phyloP scores from a whole-genome alignment of 768 basidiomycete genomes.

The Roridomyces roridus region DNA sequence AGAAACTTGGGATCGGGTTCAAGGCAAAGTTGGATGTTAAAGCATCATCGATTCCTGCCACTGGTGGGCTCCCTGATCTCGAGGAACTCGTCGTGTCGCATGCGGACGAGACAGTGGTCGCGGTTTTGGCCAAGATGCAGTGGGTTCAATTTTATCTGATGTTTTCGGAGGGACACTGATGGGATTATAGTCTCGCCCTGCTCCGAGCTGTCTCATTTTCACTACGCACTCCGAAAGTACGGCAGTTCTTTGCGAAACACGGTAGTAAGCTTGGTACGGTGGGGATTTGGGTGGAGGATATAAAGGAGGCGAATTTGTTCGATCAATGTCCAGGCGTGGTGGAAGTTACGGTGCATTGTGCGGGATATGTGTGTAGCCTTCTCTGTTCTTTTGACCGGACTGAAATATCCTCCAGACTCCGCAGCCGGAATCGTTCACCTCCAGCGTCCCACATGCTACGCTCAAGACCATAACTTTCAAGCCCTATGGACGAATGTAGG shows the following conservation, averaged over 20 bases:
- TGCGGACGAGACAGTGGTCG: neutral
- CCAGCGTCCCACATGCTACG: neutral
- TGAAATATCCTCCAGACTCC: slow-evolving; percentile 1
- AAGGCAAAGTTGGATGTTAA: neutral
- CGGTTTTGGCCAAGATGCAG: slow-evolving; percentile 5
- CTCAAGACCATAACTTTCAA: slow-evolving; percentile 8
- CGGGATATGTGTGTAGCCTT: neutral
- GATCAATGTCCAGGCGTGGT: slow-evolving; percentile 7
- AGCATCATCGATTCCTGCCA: neutral
- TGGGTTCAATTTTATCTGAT: neutral
- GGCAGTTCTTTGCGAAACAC: slow-evolving; percentile 9
- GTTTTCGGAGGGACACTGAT: neutral
- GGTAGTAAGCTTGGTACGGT: slow-evolving; percentile 13
- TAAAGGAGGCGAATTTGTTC: neutral
- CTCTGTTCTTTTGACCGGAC: too few relatives aligned
- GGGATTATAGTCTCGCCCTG: neutral
- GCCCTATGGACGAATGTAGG: neutral
- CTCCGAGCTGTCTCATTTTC: neutral
- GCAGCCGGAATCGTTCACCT: neutral
- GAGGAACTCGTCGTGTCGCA: slow-evolving; percentile 3
- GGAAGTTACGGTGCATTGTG: slow-evolving; percentile 10
- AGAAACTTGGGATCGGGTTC: neutral
- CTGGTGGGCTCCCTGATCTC: neutral
- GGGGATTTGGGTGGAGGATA: neutral
- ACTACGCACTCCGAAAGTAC: neutral